Percentiles rank a stretch among this genome's conserved stretches.
These are phyloP conservation scores for Gossypium gossypioides DNA, from an alignment of 441 rosid species.

Conservation along the genomic window DNA sequence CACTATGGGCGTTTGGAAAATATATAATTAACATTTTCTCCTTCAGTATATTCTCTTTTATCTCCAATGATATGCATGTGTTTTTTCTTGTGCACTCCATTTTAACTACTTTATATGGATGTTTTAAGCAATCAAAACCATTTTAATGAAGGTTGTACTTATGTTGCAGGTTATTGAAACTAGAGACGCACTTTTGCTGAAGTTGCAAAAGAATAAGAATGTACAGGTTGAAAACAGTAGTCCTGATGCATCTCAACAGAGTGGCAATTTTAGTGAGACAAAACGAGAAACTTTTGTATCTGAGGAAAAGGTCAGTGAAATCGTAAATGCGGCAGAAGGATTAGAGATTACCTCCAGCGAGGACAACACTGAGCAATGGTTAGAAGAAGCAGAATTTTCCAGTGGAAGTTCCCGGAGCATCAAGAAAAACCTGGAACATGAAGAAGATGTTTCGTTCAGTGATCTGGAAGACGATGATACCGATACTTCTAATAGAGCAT, in stretches of 20 bases:
- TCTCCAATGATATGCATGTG: neutral
- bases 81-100: neutral
- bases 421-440: conserved; percentile 23
- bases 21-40: neutral
- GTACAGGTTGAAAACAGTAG: conserved; percentile 13
- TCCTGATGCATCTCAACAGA: conserved; percentile 16
- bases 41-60: neutral
- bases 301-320: conserved; percentile 19
- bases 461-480: conserved; percentile 48
- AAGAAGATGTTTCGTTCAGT: conserved; percentile 50
- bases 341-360: conserved; percentile 25
- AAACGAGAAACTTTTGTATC: conserved; percentile 17
- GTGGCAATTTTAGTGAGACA: conserved; percentile 11
- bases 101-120: neutral
- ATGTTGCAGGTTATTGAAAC: conserved; percentile 42
- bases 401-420: conserved; percentile 15
- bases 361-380: conserved; percentile 28
- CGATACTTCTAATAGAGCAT: conserved; percentile 25
- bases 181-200: conserved; percentile 42
- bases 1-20: neutral
- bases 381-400: conserved; percentile 29
- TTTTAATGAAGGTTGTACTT: neutral
- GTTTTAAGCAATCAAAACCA: neutral
- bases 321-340: conserved; percentile 20
- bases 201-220: conserved; percentile 30